Evolutionary conservation across 768 basidiomycete species (phyloP).

Genomic region (Psilocybe tampanensis): DNA sequence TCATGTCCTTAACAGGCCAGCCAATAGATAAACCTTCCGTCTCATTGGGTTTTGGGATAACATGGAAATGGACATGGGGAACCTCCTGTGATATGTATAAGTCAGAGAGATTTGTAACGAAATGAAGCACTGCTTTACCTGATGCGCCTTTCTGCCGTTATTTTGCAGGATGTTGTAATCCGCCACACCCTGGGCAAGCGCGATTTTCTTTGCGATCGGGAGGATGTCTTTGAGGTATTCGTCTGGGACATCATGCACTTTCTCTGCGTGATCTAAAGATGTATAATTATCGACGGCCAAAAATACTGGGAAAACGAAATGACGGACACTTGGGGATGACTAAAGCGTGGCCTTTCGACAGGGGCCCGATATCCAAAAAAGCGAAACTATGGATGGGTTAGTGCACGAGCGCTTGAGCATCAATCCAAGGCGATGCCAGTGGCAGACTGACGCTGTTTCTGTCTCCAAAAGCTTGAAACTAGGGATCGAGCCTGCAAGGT

Average conservation of each 20-base stretch:
- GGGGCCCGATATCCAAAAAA: slow-evolving; percentile 91
- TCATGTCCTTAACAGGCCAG: slow-evolving; percentile 68
- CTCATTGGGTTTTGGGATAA: slow-evolving; percentile 82
- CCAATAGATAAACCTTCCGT: slow-evolving; percentile 77
- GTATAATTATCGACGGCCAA: background rate
- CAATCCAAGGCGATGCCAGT: background rate
- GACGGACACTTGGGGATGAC: slow-evolving; percentile 91
- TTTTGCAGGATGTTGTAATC: slow-evolving; percentile 89
- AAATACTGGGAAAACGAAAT: background rate
- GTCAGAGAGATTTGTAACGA: background rate
- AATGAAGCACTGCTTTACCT: slow-evolving; percentile 33
- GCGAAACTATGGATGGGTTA: slow-evolving; percentile 54
- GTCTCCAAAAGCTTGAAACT: slow-evolving; percentile 85
- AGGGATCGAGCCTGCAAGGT: slow-evolving; percentile 77
- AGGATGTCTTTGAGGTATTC: slow-evolving; percentile 77
- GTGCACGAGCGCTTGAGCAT: background rate
- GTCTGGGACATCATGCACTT: slow-evolving; percentile 88
- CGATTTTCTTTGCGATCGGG: slow-evolving; percentile 87
- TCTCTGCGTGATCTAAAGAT: slow-evolving; percentile 77
- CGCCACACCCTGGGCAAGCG: slow-evolving; percentile 67
- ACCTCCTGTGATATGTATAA: slow-evolving; percentile 50
- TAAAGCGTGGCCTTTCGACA: slow-evolving; percentile 89
- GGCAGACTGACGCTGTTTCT: slow-evolving; percentile 56
- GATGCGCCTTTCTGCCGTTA: slow-evolving; percentile 59
- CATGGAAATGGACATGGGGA: slow-evolving; percentile 90